Evolutionary conservation across 176 grass and related monocot species (phyloP), one percentile per base, ranked within the genome.

Genomic region (Musa acuminata): DNA sequence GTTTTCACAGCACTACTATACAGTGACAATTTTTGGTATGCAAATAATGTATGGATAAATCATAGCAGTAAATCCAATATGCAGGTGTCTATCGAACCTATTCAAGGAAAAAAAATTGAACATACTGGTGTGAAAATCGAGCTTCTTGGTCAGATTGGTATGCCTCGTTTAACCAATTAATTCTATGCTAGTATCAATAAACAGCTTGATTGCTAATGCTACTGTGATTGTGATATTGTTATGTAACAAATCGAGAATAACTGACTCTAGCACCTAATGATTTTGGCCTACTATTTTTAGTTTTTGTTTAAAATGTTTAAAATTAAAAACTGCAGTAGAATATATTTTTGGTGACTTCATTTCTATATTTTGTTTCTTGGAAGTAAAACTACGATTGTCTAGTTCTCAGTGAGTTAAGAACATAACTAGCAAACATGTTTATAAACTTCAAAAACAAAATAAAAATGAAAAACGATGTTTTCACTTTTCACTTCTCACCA

Each of bases 71-170:
- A 55, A 35, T 55, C 12, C 5, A 16, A 64, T 82, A 54, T 85
- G 50, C 81, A 93, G 94, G 94, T 97, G 55, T 85, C 77, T 1
- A 87, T 97, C 53, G 94, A 91, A 10, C 94, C 90, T 5, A 50
- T 93, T 55, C 94, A 85, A 11, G 94, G 94, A 64, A 97, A 97
- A 83, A 89, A 85, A 84, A 78, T 91, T 1, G 87, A 97, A 78
- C 94, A 97, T 58, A 90, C 76, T 13, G 94, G 94, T 85, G 80
- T 98, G 20, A 93, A 93, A 80, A 85, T 93, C 24, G 90, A 93
- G 81, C 76, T 98, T 62, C 82, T 98, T 76, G 86, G 94, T 69
- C 88, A 91, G 80, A 98, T 98, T 89, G 90, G 94, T 93, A 84
- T 72, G 55, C 49, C 20, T 58, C 13, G 58, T 73, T 11, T 35